A percentile compares a stretch with the other conserved stretches of the same genome.
Evolutionary conservation across 2,329 filamentous ascomycete genomes (phyloP).

Genomic region (Decorospora gaudefroyi): DNA sequence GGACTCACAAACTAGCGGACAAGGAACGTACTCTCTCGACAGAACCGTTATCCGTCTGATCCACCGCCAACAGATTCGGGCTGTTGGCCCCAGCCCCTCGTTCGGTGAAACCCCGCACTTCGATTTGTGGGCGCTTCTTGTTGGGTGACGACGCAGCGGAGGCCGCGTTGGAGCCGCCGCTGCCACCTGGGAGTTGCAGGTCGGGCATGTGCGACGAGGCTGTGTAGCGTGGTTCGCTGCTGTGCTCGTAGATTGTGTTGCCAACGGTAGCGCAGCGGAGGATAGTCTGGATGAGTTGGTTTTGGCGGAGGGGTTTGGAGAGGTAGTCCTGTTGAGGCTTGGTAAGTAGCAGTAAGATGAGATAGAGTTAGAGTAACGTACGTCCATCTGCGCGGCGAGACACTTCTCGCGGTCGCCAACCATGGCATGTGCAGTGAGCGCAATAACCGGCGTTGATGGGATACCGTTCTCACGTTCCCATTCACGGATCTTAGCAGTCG

Average conservation of each 20-base stretch:
- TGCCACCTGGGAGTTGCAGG: slow-evolving; percentile 6
- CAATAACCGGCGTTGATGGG: slow-evolving; percentile 90
- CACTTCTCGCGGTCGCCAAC: slow-evolving; percentile 97
- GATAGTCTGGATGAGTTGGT: slow-evolving; percentile 96
- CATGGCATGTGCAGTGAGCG: slow-evolving; percentile 97
- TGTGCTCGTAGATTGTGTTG: slow-evolving; percentile 76
- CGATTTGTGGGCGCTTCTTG: slow-evolving; percentile 57
- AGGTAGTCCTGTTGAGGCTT: slow-evolving; percentile 75
- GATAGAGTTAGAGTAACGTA: slow-evolving; percentile 25
- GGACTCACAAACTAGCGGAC: slow-evolving; percentile 25
- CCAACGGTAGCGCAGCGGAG: slow-evolving; percentile 94
- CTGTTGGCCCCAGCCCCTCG: slow-evolving; percentile 66
- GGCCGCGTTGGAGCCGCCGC: slow-evolving; percentile 5
- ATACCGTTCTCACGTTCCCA: slow-evolving; percentile 83
- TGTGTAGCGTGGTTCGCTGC: slow-evolving; percentile 11
- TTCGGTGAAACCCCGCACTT: slow-evolving; percentile 71
- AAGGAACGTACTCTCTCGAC: slow-evolving; percentile 58
- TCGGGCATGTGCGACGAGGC: slow-evolving; percentile 13
- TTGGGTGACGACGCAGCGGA: slow-evolving; percentile 6
- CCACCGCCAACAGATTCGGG: slow-evolving; percentile 64
- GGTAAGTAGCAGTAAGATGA: slow-evolving; percentile 16
- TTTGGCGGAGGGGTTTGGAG: slow-evolving; percentile 94
- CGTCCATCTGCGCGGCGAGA: slow-evolving; percentile 97
- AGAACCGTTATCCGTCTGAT: slow-evolving; percentile 65
- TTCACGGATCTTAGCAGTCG: slow-evolving; percentile 93